Evolutionary conservation across 768 basidiomycete genomes (phyloP), one percentile per base, ranked within the genome.

Genomic region (Tephrocybe sp.): DNA sequence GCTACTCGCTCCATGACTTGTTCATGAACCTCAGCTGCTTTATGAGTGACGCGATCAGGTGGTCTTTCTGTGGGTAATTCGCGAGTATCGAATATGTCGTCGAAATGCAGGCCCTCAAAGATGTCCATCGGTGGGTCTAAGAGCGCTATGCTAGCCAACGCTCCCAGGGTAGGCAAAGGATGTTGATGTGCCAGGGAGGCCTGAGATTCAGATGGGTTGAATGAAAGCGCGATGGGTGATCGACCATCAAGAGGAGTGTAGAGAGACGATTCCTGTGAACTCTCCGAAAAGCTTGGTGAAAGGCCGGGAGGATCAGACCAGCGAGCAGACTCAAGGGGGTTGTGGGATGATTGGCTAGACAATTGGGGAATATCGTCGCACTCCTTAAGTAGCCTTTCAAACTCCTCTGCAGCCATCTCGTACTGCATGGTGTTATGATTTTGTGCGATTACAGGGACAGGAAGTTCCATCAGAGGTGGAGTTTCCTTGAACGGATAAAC

Each of bases 251-350:
- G 22, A 7, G 49, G 42, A 9, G 36, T 50, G 22, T 30, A 44
- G 12, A 44, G 27, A 16, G 29, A 30, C 11, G 49, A 50, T 13
- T 50, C 49, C 7, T 44, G 42, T 9, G 49, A 47, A 22, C 19
- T 43, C 18, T 50, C 49, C 25, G 49, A 43, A 25, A 29, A 44
- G 36, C 49, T 44, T 27, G 49, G 49, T 8, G 49, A 50, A 21
- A 50, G 13, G 15, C 16, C 23, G n/a, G 49, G 42, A 1, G 42
- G 42, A 16, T 2, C 12, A 2, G 25, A 15, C 42, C 42, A 38
- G 27, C 7, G 21, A 38, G 8, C 5, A 4, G 37, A n/a, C 37
- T 16, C 8, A 9, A 5, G 12, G 19, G 21, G 4, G 19, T 21
- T 38, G 15, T 10, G 10, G 11, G 34, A 36, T 36, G 34, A 36